A percentile compares a stretch with the other conserved stretches of the same genome.
Conservation (phyloP, 441 rosid genomes). For the Pelargonium cotyledonis region DNA sequence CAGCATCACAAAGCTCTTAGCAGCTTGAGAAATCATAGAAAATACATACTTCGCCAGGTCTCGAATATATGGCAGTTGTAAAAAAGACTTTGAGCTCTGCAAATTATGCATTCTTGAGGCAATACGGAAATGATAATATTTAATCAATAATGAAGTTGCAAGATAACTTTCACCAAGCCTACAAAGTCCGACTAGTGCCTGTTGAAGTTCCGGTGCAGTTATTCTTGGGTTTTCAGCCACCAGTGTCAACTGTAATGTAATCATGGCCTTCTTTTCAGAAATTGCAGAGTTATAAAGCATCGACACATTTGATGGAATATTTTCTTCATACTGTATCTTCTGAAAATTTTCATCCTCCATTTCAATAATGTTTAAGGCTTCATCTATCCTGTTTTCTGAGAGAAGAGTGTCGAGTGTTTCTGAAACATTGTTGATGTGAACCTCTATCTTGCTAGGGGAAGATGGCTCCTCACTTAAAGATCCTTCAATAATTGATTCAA, state of each 20-base stretch:
- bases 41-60: slow-evolving; percentile 51
- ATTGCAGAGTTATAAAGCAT: slow-evolving; percentile 30
- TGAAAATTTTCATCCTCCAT: slow-evolving; percentile 37
- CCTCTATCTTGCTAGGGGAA: slow-evolving; percentile 26
- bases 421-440: slow-evolving; percentile 27
- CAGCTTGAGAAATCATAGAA: slow-evolving; percentile 58
- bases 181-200: slow-evolving; percentile 38
- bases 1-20: slow-evolving; percentile 45
- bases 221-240: slow-evolving; percentile 49
- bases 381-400: slow-evolving; percentile 44
- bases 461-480: slow-evolving; percentile 24
- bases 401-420: slow-evolving; percentile 44
- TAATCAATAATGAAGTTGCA: slow-evolving; percentile 43
- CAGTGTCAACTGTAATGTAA: slow-evolving; percentile 31
- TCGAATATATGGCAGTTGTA: slow-evolving; percentile 31
- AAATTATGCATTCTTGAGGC: slow-evolving; percentile 33
- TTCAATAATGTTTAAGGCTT: slow-evolving; percentile 39
- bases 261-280: slow-evolving; percentile 36
- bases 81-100: slow-evolving; percentile 28
- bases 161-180: slow-evolving; percentile 42
- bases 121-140: slow-evolving; percentile 44
- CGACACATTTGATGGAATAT: slow-evolving; percentile 18
- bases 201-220: slow-evolving; percentile 50
- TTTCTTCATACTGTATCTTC: slow-evolving; percentile 25
- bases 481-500: slow-evolving; percentile 24